Percentiles rank a stretch among this genome's conserved stretches.
phyloP scores from a whole-genome alignment of 2,329 filamentous ascomycete genomes.

The Cytospora paraplurivora region DNA sequence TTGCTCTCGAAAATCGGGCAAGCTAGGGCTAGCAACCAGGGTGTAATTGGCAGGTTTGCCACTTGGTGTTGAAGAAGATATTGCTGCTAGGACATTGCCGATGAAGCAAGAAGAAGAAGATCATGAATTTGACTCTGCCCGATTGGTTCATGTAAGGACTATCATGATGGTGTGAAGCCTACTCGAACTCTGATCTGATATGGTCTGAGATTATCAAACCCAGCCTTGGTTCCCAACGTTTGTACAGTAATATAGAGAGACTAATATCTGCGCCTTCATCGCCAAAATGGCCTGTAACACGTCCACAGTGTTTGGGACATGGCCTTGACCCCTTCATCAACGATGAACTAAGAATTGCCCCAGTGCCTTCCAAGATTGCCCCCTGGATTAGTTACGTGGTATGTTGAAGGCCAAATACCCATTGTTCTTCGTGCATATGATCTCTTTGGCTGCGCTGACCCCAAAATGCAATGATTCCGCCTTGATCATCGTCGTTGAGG shows the following conservation, averaged over 20 bases:
- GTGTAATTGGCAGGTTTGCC: not conserved
- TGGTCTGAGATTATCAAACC: no score
- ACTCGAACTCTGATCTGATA: no score
- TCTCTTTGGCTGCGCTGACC: not conserved
- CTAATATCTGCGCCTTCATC: constrained; percentile 27
- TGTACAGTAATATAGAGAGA: constrained; percentile 21
- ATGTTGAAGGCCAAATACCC: not conserved
- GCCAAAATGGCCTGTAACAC: constrained; percentile 12
- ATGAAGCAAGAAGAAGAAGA: no score
- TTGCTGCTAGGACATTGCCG: no score
- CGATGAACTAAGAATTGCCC: not conserved
- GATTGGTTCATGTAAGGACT: no score
- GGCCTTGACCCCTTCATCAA: not conserved
- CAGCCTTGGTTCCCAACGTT: not conserved
- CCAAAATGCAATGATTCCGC: constrained; percentile 7
- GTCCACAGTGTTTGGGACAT: constrained; percentile 5
- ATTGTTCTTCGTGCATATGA: not conserved
- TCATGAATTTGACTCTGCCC: no score
- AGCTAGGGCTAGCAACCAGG: not conserved
- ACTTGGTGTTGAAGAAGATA: no score
- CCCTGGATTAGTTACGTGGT: not conserved
- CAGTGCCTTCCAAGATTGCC: no score
- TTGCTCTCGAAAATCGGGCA: no score
- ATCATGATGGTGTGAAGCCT: no score
- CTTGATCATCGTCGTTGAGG: not conserved